These are phyloP conservation scores for Trichosphaerium sp. DNA, from an alignment of 78 protist species.

Conservation along the genomic window DNA sequence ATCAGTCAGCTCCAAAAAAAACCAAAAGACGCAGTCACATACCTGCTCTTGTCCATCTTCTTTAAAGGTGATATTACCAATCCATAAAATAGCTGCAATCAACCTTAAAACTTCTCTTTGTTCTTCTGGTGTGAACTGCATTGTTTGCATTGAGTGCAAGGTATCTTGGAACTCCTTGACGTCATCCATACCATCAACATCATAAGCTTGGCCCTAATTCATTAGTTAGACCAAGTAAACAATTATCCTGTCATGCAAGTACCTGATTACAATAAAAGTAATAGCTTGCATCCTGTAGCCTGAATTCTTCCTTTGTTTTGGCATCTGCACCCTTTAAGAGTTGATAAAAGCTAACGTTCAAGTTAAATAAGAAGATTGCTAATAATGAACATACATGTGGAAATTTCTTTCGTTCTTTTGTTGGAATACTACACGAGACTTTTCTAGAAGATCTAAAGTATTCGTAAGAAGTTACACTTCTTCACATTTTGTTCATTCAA, in stretches of 20 bases:
- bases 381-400: conserved; percentile 11
- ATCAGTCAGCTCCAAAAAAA: no score
- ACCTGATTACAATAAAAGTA: neutral
- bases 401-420: conserved; percentile 38
- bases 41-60: conserved; percentile 39
- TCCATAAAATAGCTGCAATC: conserved; percentile 72
- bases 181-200: conserved; percentile 78
- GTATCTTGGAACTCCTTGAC: conserved; percentile 50
- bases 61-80: conserved; percentile 64
- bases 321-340: conserved; percentile 31
- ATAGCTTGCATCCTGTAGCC: neutral
- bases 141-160: conserved; percentile 46
- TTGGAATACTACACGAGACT: conserved; percentile 42
- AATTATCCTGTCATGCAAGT: neutral
- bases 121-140: conserved; percentile 54
- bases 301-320: neutral
- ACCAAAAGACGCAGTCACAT: no score
- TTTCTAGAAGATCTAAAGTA: conserved; percentile 26
- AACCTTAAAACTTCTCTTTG: conserved; percentile 36
- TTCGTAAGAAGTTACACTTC: conserved; percentile 2
- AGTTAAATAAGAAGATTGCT: no score
- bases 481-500: neutral
- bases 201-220: no score
- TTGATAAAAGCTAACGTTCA: conserved; percentile 52
- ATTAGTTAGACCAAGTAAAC: no score